Evolutionary conservation across 768 basidiomycete species (phyloP).

Genomic region (Sarcomyxa edulis): DNA sequence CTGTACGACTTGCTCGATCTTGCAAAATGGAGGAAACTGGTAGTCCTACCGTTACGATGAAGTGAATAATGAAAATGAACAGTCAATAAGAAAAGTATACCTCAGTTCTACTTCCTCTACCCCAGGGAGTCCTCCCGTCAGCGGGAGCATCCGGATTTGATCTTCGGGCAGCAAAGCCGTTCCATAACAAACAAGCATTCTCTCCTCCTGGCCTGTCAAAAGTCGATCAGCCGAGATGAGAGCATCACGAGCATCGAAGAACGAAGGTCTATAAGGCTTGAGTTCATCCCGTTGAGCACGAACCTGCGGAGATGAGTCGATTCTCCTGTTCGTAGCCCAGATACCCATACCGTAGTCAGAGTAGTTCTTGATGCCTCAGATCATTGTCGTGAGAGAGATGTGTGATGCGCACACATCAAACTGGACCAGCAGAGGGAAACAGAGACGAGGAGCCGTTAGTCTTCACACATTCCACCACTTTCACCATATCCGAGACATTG

Average conservation of each 20-base stretch:
- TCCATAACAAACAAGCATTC: constrained; percentile 88
- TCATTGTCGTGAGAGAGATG: constrained; percentile 85
- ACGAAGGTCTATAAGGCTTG: constrained; percentile 84
- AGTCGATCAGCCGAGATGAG: constrained; percentile 88
- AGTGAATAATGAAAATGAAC: no score
- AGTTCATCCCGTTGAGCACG: constrained; percentile 89
- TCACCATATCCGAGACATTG: constrained; percentile 96
- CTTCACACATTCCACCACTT: constrained; percentile 96
- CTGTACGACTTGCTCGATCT: no score
- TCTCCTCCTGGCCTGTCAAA: constrained; percentile 89
- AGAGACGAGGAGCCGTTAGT: constrained; percentile 39
- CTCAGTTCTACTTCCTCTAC: constrained; percentile 79
- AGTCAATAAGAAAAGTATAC: no score
- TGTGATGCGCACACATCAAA: background rate
- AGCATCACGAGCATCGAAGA: constrained; percentile 87
- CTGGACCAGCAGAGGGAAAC: background rate
- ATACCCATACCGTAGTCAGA: constrained; percentile 87
- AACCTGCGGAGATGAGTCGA: constrained; percentile 36
- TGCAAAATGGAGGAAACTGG: no score
- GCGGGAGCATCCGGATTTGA: constrained; percentile 75
- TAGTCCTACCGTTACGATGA: no score
- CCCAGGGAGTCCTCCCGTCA: constrained; percentile 82
- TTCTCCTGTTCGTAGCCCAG: constrained; percentile 80
- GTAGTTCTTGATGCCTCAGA: constrained; percentile 71
- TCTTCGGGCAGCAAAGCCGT: constrained; percentile 77